Evolutionary conservation across 345 rosid genomes (phyloP), one percentile per base, ranked within the genome.

Genomic region (Zanthoxylum bungeanum): DNA sequence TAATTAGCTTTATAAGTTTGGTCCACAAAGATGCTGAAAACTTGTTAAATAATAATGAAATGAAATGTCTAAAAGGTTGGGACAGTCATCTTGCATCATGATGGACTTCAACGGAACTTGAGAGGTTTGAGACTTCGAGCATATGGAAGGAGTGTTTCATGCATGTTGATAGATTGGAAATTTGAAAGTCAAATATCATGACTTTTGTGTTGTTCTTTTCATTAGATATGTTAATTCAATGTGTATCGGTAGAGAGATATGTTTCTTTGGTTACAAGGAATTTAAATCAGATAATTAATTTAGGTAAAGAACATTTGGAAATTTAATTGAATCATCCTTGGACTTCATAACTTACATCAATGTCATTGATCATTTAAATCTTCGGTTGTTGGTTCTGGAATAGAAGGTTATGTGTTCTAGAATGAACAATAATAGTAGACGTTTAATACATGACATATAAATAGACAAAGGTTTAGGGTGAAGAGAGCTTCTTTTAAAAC

Each of bases 1-100:
- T 65, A 21, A 55, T 68, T n/a, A 37, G 33, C 50, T 68, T 39
- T 17, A 17, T 51, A 55, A 55, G 24, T 27, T n/a, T 51, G 25
- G 24, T 68, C 3, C 33, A 8, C n/a, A 0, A 51, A 56, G 59
- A 2, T 39, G 51, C 36, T 36, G 52, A 52, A 40, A 39, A 8
- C n/a, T n/a, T 34, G 16, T 53, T 25, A 57, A 42, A 68, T 24
- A 25, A 28, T 66, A 27, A 33, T 69, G 59, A 66, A 66, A n/a
- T 58, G 55, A 42, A 57, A 42, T 56, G 37, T 16, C 25, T 19
- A 10, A 25, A 40, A 39, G 9, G 3, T 56, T 67, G 27, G 14
- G 25, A 9, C 14, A 0, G 25, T 24, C 36, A 2, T 42, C 28
- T 27, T 40, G 4, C 52, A 28, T 40, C 58, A 40, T 3, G 34